Percentiles rank a stretch among this genome's conserved stretches.
Evolutionary conservation across 805 yeast species (phyloP).

Genomic region (Barnettozyma siamensis): DNA sequence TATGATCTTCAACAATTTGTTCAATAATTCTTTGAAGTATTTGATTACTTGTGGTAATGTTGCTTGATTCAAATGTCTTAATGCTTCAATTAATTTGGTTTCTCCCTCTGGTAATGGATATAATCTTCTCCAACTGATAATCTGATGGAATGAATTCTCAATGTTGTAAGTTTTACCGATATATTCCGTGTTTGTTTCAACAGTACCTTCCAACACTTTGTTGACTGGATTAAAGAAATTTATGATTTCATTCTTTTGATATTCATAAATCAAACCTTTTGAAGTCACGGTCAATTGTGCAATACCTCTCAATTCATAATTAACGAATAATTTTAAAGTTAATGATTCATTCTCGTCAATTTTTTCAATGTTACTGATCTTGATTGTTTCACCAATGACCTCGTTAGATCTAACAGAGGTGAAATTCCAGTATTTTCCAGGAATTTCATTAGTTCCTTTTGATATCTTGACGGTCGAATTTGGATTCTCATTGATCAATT

Average conservation of each 20-base stretch:
- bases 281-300: slow-evolving; percentile 46
- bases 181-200: slow-evolving; percentile 55
- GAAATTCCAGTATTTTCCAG: slow-evolving; percentile 56
- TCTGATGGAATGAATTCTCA: slow-evolving; percentile 46
- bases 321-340: slow-evolving; percentile 50
- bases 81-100: slow-evolving; percentile 39
- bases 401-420: slow-evolving; percentile 70
- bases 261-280: slow-evolving; percentile 42
- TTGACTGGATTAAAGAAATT: slow-evolving; percentile 33
- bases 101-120: slow-evolving; percentile 34
- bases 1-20: slow-evolving; percentile 33
- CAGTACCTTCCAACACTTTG: slow-evolving; percentile 36
- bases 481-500: slow-evolving; percentile 49
- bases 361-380: slow-evolving; percentile 51
- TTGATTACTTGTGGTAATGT: slow-evolving; percentile 51
- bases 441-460: slow-evolving; percentile 61
- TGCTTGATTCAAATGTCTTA: slow-evolving; percentile 47
- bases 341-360: slow-evolving; percentile 47
- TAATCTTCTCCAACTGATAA: slow-evolving; percentile 47
- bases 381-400: slow-evolving; percentile 63
- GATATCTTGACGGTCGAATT: slow-evolving; percentile 49
- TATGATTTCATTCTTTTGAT: slow-evolving; percentile 42
- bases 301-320: slow-evolving; percentile 58
- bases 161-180: slow-evolving; percentile 63
- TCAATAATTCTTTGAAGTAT: slow-evolving; percentile 53